Percentiles rank a stretch among this genome's conserved stretches.
phyloP scores from a whole-genome alignment of 192 early-diverging fungal genomes.

The Podila epigama region DNA sequence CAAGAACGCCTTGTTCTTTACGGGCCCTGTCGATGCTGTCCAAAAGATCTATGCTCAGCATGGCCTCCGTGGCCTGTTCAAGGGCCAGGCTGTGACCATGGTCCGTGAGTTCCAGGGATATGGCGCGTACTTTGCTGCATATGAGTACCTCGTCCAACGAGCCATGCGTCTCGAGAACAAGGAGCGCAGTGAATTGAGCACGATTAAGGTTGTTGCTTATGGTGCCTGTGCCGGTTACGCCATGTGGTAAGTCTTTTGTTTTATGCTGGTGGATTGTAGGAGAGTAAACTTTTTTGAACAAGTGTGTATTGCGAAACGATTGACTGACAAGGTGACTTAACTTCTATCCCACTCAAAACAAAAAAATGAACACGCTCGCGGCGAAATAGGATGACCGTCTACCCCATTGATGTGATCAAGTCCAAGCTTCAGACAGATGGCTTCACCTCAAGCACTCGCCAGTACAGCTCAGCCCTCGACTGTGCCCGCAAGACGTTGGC shows the following conservation, averaged over 20 bases:
- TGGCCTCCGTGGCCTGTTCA: constrained; percentile 86
- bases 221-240: constrained; percentile 88
- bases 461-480: constrained; percentile 80
- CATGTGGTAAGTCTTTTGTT: constrained; percentile 62
- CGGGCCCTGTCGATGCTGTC: constrained; percentile 87
- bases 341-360: too few species aligned
- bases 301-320: neutral
- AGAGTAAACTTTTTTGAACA: neutral
- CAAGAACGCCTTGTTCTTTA: constrained; percentile 54
- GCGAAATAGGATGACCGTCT: constrained; percentile 77
- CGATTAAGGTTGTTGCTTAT: constrained; percentile 78
- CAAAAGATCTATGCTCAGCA: constrained; percentile 77
- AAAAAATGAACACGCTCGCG: too few species aligned
- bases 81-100: constrained; percentile 88
- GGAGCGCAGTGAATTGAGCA: constrained; percentile 72
- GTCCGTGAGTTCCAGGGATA: constrained; percentile 92
- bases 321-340: too few species aligned
- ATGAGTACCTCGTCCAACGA: constrained; percentile 89
- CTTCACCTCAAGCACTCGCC: constrained; percentile 67
- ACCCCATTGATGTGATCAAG: constrained; percentile 95
- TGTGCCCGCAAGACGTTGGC: constrained; percentile 80
- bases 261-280: neutral
- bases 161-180: constrained; percentile 69
- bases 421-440: constrained; percentile 94
- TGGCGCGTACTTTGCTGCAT: constrained; percentile 92